A percentile compares a stretch with the other conserved stretches of the same genome.
Conservation (phyloP, 129 eudicot genomes). For the Helichrysum umbraculigerum region DNA sequence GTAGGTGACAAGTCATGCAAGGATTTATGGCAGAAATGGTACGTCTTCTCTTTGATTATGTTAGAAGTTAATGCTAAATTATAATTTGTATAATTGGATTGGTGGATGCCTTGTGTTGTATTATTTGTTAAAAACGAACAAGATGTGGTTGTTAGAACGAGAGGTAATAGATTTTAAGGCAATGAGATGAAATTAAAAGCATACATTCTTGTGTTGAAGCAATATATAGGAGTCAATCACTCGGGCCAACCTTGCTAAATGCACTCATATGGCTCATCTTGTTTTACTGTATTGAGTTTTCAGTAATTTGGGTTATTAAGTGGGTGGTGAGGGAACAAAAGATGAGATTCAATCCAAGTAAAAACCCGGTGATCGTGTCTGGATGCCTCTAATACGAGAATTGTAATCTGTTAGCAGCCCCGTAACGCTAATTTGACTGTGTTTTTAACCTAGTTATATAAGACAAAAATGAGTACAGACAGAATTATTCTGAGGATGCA, state of each 20-base stretch:
- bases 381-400: background rate
- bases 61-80: background rate
- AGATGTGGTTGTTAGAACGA: background rate
- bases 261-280: background rate
- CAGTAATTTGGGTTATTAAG: too few relatives aligned
- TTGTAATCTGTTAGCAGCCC: background rate
- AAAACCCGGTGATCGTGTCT: background rate
- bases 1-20: slow-evolving; percentile 73
- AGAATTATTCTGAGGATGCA: background rate
- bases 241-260: background rate
- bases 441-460: background rate
- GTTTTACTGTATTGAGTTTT: background rate
- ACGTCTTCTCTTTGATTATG: slow-evolving; percentile 17
- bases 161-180: slow-evolving; percentile 2
- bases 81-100: background rate
- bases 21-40: slow-evolving; percentile 88
- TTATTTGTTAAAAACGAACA: background rate
- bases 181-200: background rate
- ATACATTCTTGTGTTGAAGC: background rate
- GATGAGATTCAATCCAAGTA: background rate
- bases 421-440: background rate
- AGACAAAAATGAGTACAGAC: background rate
- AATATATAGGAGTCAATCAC: background rate
- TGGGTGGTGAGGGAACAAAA: too few relatives aligned
- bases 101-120: background rate